These are phyloP conservation scores for Rhododendron simsii DNA, from an alignment of 148 eudicot species.

Conservation along the genomic window DNA sequence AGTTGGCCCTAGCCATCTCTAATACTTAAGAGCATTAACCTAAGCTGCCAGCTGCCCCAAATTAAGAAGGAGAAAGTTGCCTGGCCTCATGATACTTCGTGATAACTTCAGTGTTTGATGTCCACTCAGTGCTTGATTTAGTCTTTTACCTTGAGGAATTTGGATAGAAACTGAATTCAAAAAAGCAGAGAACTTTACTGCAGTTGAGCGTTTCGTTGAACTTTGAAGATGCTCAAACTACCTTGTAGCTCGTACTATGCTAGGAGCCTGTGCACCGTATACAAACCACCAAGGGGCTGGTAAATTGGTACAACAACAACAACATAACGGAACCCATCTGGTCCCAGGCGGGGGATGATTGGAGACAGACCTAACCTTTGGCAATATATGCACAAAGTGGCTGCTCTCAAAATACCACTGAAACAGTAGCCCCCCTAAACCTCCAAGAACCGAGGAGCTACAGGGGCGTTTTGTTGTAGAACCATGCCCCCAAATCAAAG, in stretches of 20 bases:
- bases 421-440: no score
- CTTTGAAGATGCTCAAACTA: not conserved
- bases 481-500: no score
- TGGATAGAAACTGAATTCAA: not conserved
- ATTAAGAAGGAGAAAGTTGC: not conserved
- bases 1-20: not conserved
- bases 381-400: no score
- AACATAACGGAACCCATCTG: no score
- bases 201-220: not conserved
- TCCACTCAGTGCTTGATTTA: not conserved
- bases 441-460: no score
- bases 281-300: not conserved
- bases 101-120: not conserved
- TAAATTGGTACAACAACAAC: no score
- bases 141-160: not conserved
- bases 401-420: no score
- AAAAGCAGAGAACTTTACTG: not conserved
- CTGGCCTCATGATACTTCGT: not conserved
- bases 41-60: not conserved
- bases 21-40: not conserved
- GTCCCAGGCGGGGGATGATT: no score
- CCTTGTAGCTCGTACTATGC: not conserved
- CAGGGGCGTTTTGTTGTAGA: no score
- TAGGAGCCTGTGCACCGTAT: not conserved
- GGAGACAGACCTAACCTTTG: no score